Evolutionary conservation across 257 asterid genomes (phyloP).

Genomic region (Nicotiana benthamiana): DNA sequence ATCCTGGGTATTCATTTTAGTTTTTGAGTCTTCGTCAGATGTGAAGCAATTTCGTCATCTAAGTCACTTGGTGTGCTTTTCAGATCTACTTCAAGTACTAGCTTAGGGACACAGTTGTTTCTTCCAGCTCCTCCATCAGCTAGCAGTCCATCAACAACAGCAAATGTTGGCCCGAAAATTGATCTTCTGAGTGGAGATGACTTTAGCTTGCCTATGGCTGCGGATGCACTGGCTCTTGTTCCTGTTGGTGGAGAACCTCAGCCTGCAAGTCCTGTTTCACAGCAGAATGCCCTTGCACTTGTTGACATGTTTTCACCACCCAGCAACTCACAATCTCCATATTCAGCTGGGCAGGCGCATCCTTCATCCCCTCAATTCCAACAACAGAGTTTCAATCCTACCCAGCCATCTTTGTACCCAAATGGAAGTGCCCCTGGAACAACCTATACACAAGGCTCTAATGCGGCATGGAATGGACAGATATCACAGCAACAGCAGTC

Average conservation of each 20-base stretch:
- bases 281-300: conserved; percentile 85
- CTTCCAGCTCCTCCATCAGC: conserved; percentile 59
- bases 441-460: conserved; percentile 43
- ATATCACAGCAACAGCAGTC: conserved; percentile 66
- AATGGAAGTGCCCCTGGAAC: conserved; percentile 53
- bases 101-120: conserved; percentile 45
- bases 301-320: conserved; percentile 74
- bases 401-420: conserved; percentile 38
- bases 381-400: conserved; percentile 37
- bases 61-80: not conserved
- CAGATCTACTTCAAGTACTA: conserved; percentile 61
- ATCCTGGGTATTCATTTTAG: not conserved
- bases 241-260: conserved; percentile 75
- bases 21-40: not conserved
- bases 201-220: conserved; percentile 53
- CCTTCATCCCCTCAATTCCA: conserved; percentile 55
- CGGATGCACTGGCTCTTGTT: conserved; percentile 60
- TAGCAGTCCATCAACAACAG: conserved; percentile 38
- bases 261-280: conserved; percentile 59
- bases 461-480: conserved; percentile 57
- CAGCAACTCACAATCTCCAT: conserved; percentile 27
- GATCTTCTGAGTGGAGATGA: conserved; percentile 99
- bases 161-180: conserved; percentile 45
- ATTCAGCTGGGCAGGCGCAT: conserved; percentile 47
- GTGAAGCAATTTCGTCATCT: not conserved